phyloP scores from a whole-genome alignment of 371 early-diverging fungal species.

The Gilbertella persicaria region DNA sequence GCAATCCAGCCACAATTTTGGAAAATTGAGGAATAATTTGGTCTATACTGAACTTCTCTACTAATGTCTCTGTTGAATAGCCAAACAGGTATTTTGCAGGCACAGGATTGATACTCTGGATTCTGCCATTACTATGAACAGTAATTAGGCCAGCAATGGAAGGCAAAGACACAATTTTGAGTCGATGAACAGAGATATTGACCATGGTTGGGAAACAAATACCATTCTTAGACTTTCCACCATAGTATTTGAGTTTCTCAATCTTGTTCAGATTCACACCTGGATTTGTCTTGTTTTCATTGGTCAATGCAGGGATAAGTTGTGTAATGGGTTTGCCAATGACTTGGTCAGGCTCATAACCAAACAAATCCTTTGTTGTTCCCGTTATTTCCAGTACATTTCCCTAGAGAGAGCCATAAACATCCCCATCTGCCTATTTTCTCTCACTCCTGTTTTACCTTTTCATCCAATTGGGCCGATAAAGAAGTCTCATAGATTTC shows the following conservation, averaged over 20 bases:
- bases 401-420: slow-evolving; percentile 31
- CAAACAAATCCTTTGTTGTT: slow-evolving; percentile 57
- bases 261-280: slow-evolving; percentile 46
- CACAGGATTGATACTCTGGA: slow-evolving; percentile 68
- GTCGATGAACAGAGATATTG: neutral
- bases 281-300: slow-evolving; percentile 41
- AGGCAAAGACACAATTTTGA: slow-evolving; percentile 63
- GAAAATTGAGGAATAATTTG: slow-evolving; percentile 65
- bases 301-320: slow-evolving; percentile 50
- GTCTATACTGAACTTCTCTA: slow-evolving; percentile 52
- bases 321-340: slow-evolving; percentile 52
- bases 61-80: slow-evolving; percentile 46
- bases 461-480: slow-evolving; percentile 25
- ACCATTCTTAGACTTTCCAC: slow-evolving; percentile 54
- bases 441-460: slow-evolving; percentile 8
- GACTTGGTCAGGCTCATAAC: slow-evolving; percentile 53
- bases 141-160: slow-evolving; percentile 71
- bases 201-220: slow-evolving; percentile 63
- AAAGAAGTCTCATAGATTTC: slow-evolving; percentile 62
- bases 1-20: slow-evolving; percentile 19
- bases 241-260: slow-evolving; percentile 62
- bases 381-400: slow-evolving; percentile 47
- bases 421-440: neutral
- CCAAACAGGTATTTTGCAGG: slow-evolving; percentile 77
- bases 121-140: slow-evolving; percentile 49